A percentile compares a stretch with the other conserved stretches of the same genome.
Evolutionary conservation across 2,329 filamentous ascomycete species (phyloP).

Genomic region (Pseudonectria buxi): DNA sequence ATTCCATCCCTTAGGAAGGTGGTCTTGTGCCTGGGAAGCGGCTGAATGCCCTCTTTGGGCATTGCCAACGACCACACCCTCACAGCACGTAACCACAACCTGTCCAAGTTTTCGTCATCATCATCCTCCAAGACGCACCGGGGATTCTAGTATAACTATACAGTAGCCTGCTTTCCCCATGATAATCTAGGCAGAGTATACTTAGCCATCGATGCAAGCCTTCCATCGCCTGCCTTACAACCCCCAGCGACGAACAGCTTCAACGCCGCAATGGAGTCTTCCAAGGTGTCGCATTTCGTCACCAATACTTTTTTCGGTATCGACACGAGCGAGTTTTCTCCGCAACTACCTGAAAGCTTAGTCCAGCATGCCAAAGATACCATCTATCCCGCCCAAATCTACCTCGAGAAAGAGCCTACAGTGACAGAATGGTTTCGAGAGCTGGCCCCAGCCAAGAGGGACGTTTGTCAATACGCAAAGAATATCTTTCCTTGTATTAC

Average conservation of each 20-base stretch:
- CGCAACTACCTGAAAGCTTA: constrained; percentile 19
- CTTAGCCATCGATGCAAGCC: neutral
- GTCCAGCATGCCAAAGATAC: constrained; percentile 17
- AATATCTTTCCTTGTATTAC: constrained; percentile 56
- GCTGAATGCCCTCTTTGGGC: too few relatives aligned
- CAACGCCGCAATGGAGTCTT: constrained; percentile 7
- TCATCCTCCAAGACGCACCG: too few relatives aligned
- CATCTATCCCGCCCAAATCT: constrained; percentile 22
- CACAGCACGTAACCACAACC: too few relatives aligned
- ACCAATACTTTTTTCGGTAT: constrained; percentile 25
- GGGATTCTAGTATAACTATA: too few relatives aligned
- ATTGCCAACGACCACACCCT: too few relatives aligned
- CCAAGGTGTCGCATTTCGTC: constrained; percentile 14
- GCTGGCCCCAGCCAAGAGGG: constrained; percentile 41
- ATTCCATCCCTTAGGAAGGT: too few relatives aligned
- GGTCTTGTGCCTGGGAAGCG: too few relatives aligned
- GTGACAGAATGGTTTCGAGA: constrained; percentile 54
- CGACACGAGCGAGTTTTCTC: constrained; percentile 23
- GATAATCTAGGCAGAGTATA: too few relatives aligned
- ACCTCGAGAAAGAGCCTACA: constrained; percentile 61
- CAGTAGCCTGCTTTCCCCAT: too few relatives aligned
- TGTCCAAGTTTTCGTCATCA: too few relatives aligned
- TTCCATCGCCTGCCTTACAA: neutral
- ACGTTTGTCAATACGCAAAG: constrained; percentile 43
- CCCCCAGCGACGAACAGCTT: neutral